Evolutionary conservation across 2,329 filamentous ascomycete genomes (phyloP).

Genomic region (Beauveria bassiana): DNA sequence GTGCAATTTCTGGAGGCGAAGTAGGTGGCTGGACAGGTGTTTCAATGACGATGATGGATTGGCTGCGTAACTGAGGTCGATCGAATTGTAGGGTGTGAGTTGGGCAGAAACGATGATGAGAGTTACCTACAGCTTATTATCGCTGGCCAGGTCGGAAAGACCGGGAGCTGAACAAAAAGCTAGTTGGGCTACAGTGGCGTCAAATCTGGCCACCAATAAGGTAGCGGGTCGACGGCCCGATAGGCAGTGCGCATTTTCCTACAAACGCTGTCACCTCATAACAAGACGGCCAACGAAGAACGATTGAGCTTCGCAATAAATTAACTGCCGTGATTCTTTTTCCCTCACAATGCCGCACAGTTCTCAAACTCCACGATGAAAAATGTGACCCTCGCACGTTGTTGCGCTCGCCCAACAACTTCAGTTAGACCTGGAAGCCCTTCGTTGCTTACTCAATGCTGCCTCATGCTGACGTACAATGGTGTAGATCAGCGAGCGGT

Average conservation of each 20-base stretch:
- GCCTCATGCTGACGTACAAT: background rate
- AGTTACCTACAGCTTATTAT: background rate
- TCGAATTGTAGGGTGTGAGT: constrained; percentile 3
- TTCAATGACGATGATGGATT: background rate
- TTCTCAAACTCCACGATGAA: background rate
- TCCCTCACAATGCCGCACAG: no score
- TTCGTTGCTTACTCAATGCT: background rate
- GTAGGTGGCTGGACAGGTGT: background rate
- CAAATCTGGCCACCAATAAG: no score
- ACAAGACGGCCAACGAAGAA: no score
- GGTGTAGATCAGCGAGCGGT: background rate
- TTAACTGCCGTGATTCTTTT: no score
- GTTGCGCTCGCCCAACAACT: background rate
- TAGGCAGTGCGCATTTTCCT: no score
- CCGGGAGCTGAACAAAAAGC: background rate
- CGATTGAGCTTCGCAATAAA: no score
- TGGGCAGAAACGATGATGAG: background rate
- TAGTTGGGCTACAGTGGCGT: background rate
- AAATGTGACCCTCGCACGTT: background rate
- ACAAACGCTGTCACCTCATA: no score
- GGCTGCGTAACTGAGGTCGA: background rate
- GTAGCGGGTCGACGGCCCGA: no score
- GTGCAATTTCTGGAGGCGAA: background rate
- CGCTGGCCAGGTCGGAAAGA: background rate
- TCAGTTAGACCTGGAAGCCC: background rate